Conservation (phyloP, 176 grass and related monocot species). For the Triticum monococcum region DNA sequence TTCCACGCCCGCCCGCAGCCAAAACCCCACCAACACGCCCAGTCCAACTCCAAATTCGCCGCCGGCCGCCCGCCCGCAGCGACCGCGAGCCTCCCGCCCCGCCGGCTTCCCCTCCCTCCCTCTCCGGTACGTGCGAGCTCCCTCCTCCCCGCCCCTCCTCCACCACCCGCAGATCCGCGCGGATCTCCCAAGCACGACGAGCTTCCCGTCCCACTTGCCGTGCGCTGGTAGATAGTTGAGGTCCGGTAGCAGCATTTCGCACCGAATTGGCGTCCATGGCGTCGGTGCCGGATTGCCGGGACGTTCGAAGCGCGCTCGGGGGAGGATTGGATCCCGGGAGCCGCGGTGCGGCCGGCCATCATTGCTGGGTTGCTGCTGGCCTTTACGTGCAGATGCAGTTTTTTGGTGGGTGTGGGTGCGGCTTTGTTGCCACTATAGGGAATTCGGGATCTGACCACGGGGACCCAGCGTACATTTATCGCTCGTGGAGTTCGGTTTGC, state of each 20-base stretch:
- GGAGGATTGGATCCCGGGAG: not conserved
- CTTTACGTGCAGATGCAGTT: slow-evolving; percentile 7
- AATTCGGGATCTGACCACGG: not conserved
- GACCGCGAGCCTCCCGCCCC: not conserved
- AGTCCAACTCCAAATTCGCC: not conserved
- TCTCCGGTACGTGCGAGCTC: not conserved
- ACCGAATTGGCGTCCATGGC: not conserved
- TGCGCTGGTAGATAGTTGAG: not conserved
- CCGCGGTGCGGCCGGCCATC: too few species aligned
- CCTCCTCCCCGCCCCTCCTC: too few species aligned
- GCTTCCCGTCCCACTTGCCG: not conserved
- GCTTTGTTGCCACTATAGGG: not conserved
- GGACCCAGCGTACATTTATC: not conserved
- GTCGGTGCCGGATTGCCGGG: not conserved
- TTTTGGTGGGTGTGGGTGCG: not conserved
- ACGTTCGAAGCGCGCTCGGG: not conserved
- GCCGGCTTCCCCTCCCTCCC: not conserved
- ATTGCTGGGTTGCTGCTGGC: too few species aligned
- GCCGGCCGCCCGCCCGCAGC: not conserved
- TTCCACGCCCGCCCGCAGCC: not conserved
- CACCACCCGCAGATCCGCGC: not conserved
- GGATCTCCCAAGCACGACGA: not conserved
- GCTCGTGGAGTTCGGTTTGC: too few species aligned
- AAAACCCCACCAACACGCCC: not conserved
- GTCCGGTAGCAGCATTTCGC: not conserved